phyloP scores from a whole-genome alignment of 257 asterid genomes.

The Ophiorrhiza pumila region DNA sequence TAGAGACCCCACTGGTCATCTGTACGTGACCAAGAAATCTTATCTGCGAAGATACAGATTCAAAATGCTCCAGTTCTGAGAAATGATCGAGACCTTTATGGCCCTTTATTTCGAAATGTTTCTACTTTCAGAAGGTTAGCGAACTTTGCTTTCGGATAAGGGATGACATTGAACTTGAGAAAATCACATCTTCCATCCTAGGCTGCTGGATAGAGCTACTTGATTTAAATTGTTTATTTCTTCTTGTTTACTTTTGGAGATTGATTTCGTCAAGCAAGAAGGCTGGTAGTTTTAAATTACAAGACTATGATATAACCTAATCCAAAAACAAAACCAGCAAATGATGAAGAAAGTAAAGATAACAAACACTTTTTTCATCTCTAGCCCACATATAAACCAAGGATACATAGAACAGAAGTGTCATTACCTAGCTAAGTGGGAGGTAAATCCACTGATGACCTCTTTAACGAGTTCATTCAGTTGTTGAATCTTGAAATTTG shows the following conservation, averaged over 20 bases:
- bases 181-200: not conserved
- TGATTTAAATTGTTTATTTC: not conserved
- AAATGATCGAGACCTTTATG: slow-evolving; percentile 52
- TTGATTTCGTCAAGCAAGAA: not conserved
- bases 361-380: not conserved
- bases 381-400: not conserved
- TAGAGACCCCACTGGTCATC: slow-evolving; percentile 90
- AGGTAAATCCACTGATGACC: no score
- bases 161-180: not conserved
- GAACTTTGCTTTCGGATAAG: slow-evolving; percentile 10
- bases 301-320: not conserved
- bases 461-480: not conserved
- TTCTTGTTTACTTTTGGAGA: not conserved
- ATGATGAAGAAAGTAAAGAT: not conserved
- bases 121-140: slow-evolving; percentile 78
- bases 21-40: slow-evolving; percentile 64
- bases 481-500: not conserved
- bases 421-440: not conserved
- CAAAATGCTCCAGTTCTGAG: slow-evolving; percentile 54
- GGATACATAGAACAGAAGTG: not conserved
- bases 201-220: not conserved
- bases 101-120: slow-evolving; percentile 69
- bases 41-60: slow-evolving; percentile 57
- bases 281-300: not conserved
- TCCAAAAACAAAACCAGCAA: not conserved